Evolutionary conservation across 106 monocot species (phyloP), one percentile per base, ranked within the genome.

Genomic region (Alisma plantagoaquatica): DNA sequence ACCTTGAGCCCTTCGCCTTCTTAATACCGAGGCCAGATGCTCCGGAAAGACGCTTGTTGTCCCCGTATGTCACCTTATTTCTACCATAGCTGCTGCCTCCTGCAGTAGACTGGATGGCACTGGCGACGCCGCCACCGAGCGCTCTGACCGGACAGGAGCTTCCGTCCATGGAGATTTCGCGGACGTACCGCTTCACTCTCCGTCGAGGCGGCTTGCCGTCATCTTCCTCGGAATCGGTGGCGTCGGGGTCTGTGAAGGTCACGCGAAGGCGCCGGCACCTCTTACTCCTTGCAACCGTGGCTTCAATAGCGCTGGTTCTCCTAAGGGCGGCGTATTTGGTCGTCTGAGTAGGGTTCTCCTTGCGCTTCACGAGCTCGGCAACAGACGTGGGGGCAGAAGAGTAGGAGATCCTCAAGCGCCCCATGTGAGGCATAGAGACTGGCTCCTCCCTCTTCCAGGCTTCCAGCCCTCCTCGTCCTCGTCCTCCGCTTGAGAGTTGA

Each of bases 141-240:
- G n/a, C n/a, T n/a, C n/a, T n/a, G n/a, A n/a, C n/a, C n/a, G n/a
- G n/a, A n/a, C n/a, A n/a, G n/a, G n/a, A n/a, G n/a, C n/a, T n/a
- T n/a, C n/a, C n/a, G n/a, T 73, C 63, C 0, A 87, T 56, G 25
- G 64, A 52, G 68, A 88, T 75, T 71, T 82, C 73, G 11, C 60
- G 68, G 10, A 79, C 63, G 79, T 76, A 76, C 10, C 69, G 75
- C 31, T 60, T 62, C 28, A 78, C 64, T 1, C 71, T 29, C 20
- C 57, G 75, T 9, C 69, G 64, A 15, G 0, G 10, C 18, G 23
- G 10, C 41, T 25, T 54, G 2, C 54, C 77, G 10, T 77, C 80
- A 46, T 73, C 82, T 29, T 52, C 19, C 44, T 71, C 71, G 21
- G 78, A 82, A 29, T 82, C 87, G 14, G 82, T 82, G 50, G 78